Percentiles rank a stretch among this genome's conserved stretches.
phyloP scores from a whole-genome alignment of 2,329 filamentous ascomycete species.

The Daldinia eschscholtzii region DNA sequence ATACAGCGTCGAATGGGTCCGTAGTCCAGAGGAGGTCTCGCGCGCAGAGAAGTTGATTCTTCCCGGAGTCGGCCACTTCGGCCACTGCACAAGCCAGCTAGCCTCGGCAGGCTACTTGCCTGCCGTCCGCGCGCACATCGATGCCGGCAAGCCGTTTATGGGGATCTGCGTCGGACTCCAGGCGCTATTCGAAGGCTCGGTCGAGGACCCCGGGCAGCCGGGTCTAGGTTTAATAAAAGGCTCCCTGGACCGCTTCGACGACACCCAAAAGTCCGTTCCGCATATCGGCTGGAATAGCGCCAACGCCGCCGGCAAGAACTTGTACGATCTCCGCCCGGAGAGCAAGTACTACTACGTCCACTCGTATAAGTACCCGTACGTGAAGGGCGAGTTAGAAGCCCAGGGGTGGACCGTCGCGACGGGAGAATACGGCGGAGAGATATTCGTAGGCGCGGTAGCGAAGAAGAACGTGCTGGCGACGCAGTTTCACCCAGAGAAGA shows the following conservation, averaged over 20 bases:
- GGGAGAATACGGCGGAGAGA: slow-evolving; percentile 86
- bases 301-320: slow-evolving; percentile 66
- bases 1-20: slow-evolving; percentile 93
- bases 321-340: slow-evolving; percentile 82
- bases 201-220: slow-evolving; percentile 77
- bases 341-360: slow-evolving; percentile 99
- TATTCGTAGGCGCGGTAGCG: slow-evolving; percentile 91
- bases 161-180: slow-evolving; percentile 96
- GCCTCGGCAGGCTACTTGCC: slow-evolving; percentile 84
- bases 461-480: slow-evolving; percentile 89
- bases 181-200: slow-evolving; percentile 87
- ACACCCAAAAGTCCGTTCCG: slow-evolving; percentile 87
- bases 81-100: slow-evolving; percentile 91
- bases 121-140: slow-evolving; percentile 85
- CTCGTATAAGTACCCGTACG: slow-evolving; percentile 88
- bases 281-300: slow-evolving; percentile 99
- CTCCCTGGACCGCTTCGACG: slow-evolving; percentile 80
- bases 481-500: slow-evolving; percentile 99
- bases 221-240: slow-evolving; percentile 83
- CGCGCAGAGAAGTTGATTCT: slow-evolving; percentile 95
- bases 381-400: slow-evolving; percentile 77
- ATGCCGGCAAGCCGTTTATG: slow-evolving; percentile 96
- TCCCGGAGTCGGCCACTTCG: slow-evolving; percentile 96
- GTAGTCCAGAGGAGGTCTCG: slow-evolving; percentile 83
- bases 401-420: slow-evolving; percentile 94